These are phyloP conservation scores for Pseudozyma sp. DNA, from an alignment of 1,284 basidiomycete genomes.

Conservation along the genomic window DNA sequence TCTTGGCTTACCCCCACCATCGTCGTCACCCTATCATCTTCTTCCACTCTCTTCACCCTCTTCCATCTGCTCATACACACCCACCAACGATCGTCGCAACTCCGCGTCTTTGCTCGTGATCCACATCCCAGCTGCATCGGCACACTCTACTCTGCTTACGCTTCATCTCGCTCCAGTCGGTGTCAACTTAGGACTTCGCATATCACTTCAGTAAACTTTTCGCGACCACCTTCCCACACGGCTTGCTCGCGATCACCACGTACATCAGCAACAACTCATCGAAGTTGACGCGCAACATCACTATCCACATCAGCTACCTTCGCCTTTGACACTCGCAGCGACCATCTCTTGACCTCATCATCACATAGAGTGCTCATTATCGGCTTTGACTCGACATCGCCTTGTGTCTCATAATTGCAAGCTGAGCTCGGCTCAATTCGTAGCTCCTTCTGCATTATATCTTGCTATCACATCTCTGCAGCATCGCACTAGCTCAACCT, in stretches of 20 bases:
- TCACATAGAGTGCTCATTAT: too few relatives aligned
- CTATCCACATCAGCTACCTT: too few relatives aligned
- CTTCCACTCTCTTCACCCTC: not conserved
- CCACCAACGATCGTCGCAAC: too few relatives aligned
- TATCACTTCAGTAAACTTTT: not conserved
- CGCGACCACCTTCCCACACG: not conserved
- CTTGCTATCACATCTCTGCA: not conserved
- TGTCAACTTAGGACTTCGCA: not conserved
- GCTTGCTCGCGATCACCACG: too few relatives aligned
- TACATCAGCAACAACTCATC: too few relatives aligned
- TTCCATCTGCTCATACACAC: not conserved
- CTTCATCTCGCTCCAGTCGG: conserved; percentile 1
- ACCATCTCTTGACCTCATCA: too few relatives aligned
- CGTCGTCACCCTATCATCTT: not conserved
- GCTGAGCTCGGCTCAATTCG: too few relatives aligned
- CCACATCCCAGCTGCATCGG: not conserved
- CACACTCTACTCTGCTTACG: not conserved
- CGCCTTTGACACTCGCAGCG: too few relatives aligned
- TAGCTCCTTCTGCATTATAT: not conserved
- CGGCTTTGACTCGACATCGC: too few relatives aligned
- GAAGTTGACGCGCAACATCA: too few relatives aligned
- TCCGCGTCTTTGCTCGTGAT: not conserved
- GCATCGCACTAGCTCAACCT: not conserved
- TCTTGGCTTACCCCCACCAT: too few relatives aligned
- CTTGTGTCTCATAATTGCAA: too few relatives aligned